Base-by-base conservation (phyloP, 805 yeast species). In the Hanseniaspora osmophila region DNA sequence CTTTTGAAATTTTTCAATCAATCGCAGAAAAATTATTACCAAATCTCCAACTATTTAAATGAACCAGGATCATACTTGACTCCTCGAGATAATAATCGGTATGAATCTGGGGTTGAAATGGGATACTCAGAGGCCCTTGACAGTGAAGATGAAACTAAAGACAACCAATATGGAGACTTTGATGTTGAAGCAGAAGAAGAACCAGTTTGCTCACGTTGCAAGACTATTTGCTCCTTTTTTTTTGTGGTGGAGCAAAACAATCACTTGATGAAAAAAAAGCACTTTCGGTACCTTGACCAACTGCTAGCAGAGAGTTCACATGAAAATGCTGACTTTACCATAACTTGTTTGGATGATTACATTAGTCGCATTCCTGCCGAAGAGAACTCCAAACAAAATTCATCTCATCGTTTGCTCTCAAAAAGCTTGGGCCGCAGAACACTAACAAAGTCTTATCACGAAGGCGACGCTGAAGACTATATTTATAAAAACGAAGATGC, bases 191-290 rank as follows among this genome's bases (percentile, higher is more conserved):
- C 60, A 2, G 59, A 64, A 27, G 47, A 35, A 35, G 38, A 35
- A 15, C 38, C 60, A 6, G 54, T 51, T 18, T 67, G 71, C 49
- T 43, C 55, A 0, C 46, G 51, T 27, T 67, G 71, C 49, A 61
- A 61, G 38, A 60, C 68, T 2, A 62, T 66, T 30, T 67, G 71
- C 47, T 60, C 68, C 1, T 56, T 62, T 42, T 59, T 60, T 2
- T 67, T 62, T 49, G 57, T 66, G 5, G 51, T 57, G 15, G 59
- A 54, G 35, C 42, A 40, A 40, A 27, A 37, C 18, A 45, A 42
- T 7, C 42, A 45, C n/a, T n/a, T 5, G 41, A 45, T 16, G 32
- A 10, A 55, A 50, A 51, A 37, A 53, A 54, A 38, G 49, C 48
- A 40, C 22, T 50, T 18, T 43, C 48, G n/a, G 40, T 55, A 47